These are phyloP conservation scores for Hypericum androsaemum DNA, from an alignment of 345 rosid species.

Conservation along the genomic window DNA sequence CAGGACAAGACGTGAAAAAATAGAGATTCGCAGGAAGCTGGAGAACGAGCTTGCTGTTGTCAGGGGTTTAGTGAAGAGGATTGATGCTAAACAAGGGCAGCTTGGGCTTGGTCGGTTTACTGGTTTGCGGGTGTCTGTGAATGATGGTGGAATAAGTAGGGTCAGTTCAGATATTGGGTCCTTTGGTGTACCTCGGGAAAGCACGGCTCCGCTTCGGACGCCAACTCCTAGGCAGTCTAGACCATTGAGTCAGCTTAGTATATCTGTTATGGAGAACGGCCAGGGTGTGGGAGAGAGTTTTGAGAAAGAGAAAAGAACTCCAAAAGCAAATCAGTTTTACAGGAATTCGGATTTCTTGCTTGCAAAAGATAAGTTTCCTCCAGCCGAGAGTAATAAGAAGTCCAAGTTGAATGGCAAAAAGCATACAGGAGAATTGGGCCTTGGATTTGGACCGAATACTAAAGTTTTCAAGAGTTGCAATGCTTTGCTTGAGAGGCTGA, in stretches of 20 bases:
- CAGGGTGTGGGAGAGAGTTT: slow-evolving; percentile 49
- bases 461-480: slow-evolving; percentile 64
- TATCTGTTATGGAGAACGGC: slow-evolving; percentile 65
- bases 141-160: slow-evolving; percentile 46
- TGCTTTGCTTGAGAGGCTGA: slow-evolving; percentile 74
- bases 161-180: slow-evolving; percentile 55
- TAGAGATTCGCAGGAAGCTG: slow-evolving; percentile 60
- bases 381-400: slow-evolving; percentile 91
- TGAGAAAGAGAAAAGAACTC: slow-evolving; percentile 97
- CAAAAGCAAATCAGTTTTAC: slow-evolving; percentile 93
- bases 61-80: slow-evolving; percentile 66
- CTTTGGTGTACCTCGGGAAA: slow-evolving; percentile 22
- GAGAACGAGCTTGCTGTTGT: slow-evolving; percentile 63
- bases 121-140: slow-evolving; percentile 24
- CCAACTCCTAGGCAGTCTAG: slow-evolving; percentile 56
- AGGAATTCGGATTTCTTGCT: slow-evolving; percentile 89
- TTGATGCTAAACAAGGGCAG: slow-evolving; percentile 65
- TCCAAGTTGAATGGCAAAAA: slow-evolving; percentile 68
- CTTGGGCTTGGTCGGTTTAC: slow-evolving; percentile 29
- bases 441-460: slow-evolving; percentile 43
- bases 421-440: slow-evolving; percentile 45
- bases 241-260: slow-evolving; percentile 60
- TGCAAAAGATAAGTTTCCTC: slow-evolving; percentile 95
- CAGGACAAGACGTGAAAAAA: slow-evolving; percentile 47
- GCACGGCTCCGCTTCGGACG: slow-evolving; percentile 23